These are phyloP conservation scores for Spergularia azorica DNA, from an alignment of 179 eudicot species.

Conservation along the genomic window DNA sequence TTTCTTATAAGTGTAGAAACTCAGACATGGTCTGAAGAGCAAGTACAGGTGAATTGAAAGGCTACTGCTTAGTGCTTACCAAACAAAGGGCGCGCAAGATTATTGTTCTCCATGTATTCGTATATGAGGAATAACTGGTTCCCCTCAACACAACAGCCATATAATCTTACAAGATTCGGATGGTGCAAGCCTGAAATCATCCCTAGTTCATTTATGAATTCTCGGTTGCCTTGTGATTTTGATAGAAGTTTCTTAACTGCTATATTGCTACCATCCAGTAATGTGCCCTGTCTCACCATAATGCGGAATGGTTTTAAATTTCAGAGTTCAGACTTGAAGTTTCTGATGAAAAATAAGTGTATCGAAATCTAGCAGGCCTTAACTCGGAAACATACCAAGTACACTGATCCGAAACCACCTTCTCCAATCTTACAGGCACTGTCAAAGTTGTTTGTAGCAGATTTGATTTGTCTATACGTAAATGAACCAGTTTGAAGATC, in stretches of 20 bases:
- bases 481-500: slow-evolving; percentile 27
- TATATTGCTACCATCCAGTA: slow-evolving; percentile 32
- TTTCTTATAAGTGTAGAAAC: neutral
- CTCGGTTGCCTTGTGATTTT: slow-evolving; percentile 37
- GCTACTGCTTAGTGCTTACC: slow-evolving; percentile 4
- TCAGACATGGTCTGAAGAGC: neutral
- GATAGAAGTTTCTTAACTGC: slow-evolving; percentile 41
- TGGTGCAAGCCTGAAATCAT: slow-evolving; percentile 33
- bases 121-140: slow-evolving; percentile 28
- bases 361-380: neutral
- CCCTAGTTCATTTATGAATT: slow-evolving; percentile 40
- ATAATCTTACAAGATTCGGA: slow-evolving; percentile 38
- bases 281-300: slow-evolving; percentile 25
- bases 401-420: slow-evolving; percentile 43
- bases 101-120: slow-evolving; percentile 39
- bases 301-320: neutral
- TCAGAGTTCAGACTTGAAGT: neutral
- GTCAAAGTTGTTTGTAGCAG: slow-evolving; percentile 33
- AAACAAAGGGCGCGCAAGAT: slow-evolving; percentile 33
- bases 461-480: slow-evolving; percentile 33
- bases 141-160: slow-evolving; percentile 35
- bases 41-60: neutral
- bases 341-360: neutral
- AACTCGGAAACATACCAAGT: slow-evolving; percentile 24
- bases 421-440: slow-evolving; percentile 33